phyloP scores from a whole-genome alignment of 768 basidiomycete genomes.

The Suillus placidus region DNA sequence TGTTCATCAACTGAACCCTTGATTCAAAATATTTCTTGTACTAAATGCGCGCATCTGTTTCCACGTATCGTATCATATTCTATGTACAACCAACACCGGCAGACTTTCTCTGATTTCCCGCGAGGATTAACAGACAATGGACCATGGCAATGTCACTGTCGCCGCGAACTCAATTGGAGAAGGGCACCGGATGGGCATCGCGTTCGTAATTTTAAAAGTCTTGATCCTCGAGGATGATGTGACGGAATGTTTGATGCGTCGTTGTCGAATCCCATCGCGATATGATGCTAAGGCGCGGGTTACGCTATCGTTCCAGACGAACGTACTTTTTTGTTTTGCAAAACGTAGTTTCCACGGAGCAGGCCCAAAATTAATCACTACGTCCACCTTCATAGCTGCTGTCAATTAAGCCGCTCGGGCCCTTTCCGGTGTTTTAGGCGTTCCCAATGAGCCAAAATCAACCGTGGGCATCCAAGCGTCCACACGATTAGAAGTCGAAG shows the following conservation, averaged over 20 bases:
- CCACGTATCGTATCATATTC: neutral
- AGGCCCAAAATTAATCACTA: neutral
- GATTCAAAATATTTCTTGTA: neutral
- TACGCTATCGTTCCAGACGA: neutral
- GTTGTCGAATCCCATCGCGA: neutral
- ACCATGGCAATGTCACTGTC: neutral
- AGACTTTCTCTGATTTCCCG: neutral
- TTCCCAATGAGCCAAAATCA: no score
- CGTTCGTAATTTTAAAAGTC: neutral
- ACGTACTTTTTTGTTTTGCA: neutral
- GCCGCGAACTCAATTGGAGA: neutral
- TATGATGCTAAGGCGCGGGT: neutral
- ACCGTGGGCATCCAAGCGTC: neutral
- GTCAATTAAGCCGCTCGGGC: neutral
- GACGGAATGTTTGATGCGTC: neutral
- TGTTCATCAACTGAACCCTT: neutral
- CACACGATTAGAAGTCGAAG: neutral
- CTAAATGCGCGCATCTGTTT: neutral
- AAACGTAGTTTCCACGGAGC: neutral
- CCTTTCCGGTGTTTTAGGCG: neutral
- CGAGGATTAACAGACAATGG: neutral
- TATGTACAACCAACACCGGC: neutral
- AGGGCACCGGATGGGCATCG: neutral
- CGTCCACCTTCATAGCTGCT: neutral
- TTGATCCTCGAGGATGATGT: slow-evolving; percentile 3